phyloP scores from a whole-genome alignment of 2,329 filamentous ascomycete species.

The Sclerotinia borealis region DNA sequence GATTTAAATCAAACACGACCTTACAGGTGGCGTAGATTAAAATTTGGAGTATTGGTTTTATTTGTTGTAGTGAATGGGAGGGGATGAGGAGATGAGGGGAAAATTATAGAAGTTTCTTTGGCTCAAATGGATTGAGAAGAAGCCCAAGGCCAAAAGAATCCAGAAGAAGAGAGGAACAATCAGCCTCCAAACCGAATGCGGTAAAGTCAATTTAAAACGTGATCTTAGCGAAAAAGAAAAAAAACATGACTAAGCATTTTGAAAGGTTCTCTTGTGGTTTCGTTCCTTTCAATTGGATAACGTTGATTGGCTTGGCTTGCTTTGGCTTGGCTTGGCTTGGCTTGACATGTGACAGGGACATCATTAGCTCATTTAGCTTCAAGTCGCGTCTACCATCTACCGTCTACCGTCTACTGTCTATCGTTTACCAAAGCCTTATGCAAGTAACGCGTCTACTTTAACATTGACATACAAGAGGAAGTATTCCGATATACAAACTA shows the following conservation, averaged over 20 bases:
- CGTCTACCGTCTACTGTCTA: too few relatives aligned
- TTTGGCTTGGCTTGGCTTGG: background rate
- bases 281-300: background rate
- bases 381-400: background rate
- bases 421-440: too few relatives aligned
- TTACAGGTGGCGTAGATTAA: constrained; percentile 16
- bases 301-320: background rate
- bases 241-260: background rate
- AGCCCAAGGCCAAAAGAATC: constrained; percentile 4
- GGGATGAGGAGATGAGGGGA: constrained; percentile 3
- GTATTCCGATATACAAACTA: background rate
- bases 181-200: constrained; percentile 3
- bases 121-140: constrained; percentile 9
- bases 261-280: background rate
- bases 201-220: background rate
- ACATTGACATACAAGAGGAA: background rate
- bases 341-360: background rate
- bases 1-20: background rate
- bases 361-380: background rate
- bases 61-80: constrained; percentile 3
- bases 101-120: constrained; percentile 13
- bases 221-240: constrained; percentile 1
- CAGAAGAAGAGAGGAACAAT: constrained; percentile 6
- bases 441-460: constrained; percentile 2
- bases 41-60: constrained; percentile 1